Evolutionary conservation across 192 early-diverging fungal genomes (phyloP), one percentile per base, ranked within the genome.

Genomic region (Entomortierella parvispora): DNA sequence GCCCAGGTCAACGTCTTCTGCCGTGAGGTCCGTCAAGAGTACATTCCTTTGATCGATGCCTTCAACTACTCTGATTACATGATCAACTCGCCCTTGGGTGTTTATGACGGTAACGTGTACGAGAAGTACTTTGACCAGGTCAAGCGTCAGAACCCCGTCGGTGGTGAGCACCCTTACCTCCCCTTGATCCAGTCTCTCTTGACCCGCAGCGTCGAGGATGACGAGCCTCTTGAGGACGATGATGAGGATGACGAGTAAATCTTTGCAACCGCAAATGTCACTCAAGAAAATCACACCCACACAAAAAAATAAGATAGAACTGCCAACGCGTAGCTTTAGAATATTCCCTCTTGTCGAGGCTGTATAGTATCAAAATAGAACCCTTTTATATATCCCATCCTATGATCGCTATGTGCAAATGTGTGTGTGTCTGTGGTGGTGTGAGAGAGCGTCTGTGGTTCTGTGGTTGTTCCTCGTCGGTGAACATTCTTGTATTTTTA

Each of bases 11-110:
- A 85, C 56, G 60, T 63, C 3, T 84, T 90, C 15, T 94, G 93
- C 82, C 79, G 82, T 12, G 82, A 80, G 34, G 81, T 97, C n/a
- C 88, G 95, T 58, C 82, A 88, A 51, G 90, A 95, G 61, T 91
- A 91, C 43, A 90, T 97, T 81, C 88, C 93, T 10, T 79, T 95
- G 42, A 93, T 93, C 25, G 95, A 97, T 78, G 83, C 93, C 23
- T 97, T 95, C 82, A 94, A 93, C 69, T 92, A 91, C 83, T 87
- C 90, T 12, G 95, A 97, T 78, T 95, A 92, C 71, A 89, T 97
- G 26, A 81, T 97, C 67, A 95, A 94, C 84, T 93, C 93, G 52
- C 95, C 95, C 25, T 75, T 97, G 22, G 95, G 95, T 52, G 86
- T 91, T 42, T 89, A 86, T 70, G 94, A 95, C 58, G 95, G 95